Base-by-base conservation (phyloP, 371 early-diverging fungal genomes). In the Basidiobolus heterosporus region DNA sequence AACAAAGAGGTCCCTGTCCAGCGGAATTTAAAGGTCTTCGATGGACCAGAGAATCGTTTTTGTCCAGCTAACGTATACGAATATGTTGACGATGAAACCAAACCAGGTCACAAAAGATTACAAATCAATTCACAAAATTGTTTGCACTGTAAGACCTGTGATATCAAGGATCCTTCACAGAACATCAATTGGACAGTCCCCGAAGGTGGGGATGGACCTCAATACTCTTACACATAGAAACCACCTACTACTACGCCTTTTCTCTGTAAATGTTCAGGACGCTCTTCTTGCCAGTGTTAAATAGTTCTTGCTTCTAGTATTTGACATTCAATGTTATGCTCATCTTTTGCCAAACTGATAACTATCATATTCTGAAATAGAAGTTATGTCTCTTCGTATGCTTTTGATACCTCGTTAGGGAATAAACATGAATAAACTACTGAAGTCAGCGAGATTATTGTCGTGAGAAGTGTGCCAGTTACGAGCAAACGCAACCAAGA, bases 111-210 rank as follows among this genome's bases (percentile, higher is more conserved):
- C 49, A 85, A 94, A 69, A 72, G 91, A n/a, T 80, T 95, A 58
- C 94, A 95, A 67, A 93, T 97, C 66, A 96, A 98, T 65, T 79
- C 89, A 24, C 87, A 87, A 58, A 98, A 98, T 69, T 98, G 98
- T 65, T 84, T 98, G 47, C 98, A 98, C 62, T 98, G 98, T 75
- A 98, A 98, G 75, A 98, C 98, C 0, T 98, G 98, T 60, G 97
- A 98, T 61, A 98, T 98, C 65, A 98, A 98, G 65, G 96, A 95
- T 64, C 96, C 96, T 17, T 79, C 85, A 38, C 98, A 98, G 64
- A 96, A 96, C 65, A 94, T 96, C 66, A 85, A 93, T 63, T 94
- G 97, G 97, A 82, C 82, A n/a, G 92, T 91, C 11, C 97, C 97
- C n/a, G 91, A 95, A 61, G 93, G 93, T 51, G 88, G 89, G 30